These are phyloP conservation scores for Yamagishiella unicocca DNA, from an alignment of 139 green algal genomes.

Conservation along the genomic window DNA sequence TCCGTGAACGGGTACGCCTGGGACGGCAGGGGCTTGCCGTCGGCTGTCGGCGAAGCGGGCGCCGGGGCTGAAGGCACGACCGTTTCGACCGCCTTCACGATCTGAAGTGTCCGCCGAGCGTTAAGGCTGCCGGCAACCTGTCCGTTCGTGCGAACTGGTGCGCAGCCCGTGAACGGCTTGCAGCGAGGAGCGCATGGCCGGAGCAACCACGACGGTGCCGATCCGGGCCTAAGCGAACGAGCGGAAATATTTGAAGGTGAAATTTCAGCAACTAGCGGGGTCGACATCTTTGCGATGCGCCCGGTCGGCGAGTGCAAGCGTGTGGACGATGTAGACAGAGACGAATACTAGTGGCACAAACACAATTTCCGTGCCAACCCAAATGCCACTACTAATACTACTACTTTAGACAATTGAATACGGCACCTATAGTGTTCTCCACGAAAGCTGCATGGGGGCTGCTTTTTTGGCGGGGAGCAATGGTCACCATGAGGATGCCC, in stretches of 20 bases:
- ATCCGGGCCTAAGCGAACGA: background rate
- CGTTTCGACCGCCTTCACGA: conserved; percentile 13
- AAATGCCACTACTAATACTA: background rate
- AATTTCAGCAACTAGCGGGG: background rate
- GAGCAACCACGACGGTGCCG: background rate
- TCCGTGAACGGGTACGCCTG: conserved; percentile 89
- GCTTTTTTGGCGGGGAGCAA: background rate
- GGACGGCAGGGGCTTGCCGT: conserved; percentile 15
- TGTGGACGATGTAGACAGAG: background rate
- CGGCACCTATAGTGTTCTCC: background rate
- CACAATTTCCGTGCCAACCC: background rate
- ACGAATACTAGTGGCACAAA: too few relatives aligned
- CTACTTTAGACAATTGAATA: too few relatives aligned
- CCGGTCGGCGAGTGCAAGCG: background rate
- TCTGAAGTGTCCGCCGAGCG: background rate
- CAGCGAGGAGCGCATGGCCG: conserved; percentile 21
- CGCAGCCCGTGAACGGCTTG: conserved; percentile 6
- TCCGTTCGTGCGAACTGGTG: background rate
- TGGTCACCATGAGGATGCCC: too few relatives aligned
- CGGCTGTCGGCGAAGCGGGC: background rate
- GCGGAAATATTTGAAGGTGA: background rate
- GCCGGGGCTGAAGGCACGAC: background rate
- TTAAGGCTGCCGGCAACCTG: background rate
- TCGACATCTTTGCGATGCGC: conserved; percentile 6
- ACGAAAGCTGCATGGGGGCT: too few relatives aligned